These are phyloP conservation scores for Colletotrichum filicis DNA, from an alignment of 2,329 filamentous ascomycete species.

Conservation along the genomic window DNA sequence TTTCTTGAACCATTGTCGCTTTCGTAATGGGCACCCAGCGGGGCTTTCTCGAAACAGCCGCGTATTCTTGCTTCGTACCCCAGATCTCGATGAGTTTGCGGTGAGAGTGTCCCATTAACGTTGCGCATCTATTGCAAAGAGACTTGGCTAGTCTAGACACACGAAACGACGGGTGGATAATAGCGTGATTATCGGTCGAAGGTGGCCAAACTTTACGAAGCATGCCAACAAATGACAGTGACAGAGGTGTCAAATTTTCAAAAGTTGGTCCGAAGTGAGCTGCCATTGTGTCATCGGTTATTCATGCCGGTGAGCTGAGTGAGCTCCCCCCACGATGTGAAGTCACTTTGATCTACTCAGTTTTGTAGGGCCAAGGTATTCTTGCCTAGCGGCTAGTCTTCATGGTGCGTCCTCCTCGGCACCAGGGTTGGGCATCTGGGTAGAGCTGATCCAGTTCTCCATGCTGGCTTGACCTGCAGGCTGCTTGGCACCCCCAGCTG, in stretches of 20 bases:
- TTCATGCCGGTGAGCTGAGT: background rate
- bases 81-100: slow-evolving; percentile 23
- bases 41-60: slow-evolving; percentile 17
- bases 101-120: slow-evolving; percentile 9
- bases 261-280: slow-evolving; percentile 1
- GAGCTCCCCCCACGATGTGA: background rate
- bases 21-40: background rate
- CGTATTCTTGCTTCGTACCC: slow-evolving; percentile 6
- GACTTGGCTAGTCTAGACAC: slow-evolving; percentile 13
- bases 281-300: slow-evolving; percentile 12
- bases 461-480: slow-evolving; percentile 74
- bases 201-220: background rate
- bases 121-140: slow-evolving; percentile 8
- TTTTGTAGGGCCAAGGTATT: background rate
- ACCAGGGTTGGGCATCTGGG: slow-evolving; percentile 68
- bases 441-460: slow-evolving; percentile 87
- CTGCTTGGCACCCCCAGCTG: slow-evolving; percentile 53
- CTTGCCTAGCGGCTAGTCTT: background rate
- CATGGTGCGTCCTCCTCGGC: slow-evolving; percentile 41
- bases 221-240: slow-evolving; percentile 13
- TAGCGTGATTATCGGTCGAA: background rate
- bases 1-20: slow-evolving; percentile 8
- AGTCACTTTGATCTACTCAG: background rate
- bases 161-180: slow-evolving; percentile 25
- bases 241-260: background rate